Evolutionary conservation across 208 protist genomes (phyloP), one percentile per base, ranked within the genome.

Genomic region (Trypanosoma vivax): DNA sequence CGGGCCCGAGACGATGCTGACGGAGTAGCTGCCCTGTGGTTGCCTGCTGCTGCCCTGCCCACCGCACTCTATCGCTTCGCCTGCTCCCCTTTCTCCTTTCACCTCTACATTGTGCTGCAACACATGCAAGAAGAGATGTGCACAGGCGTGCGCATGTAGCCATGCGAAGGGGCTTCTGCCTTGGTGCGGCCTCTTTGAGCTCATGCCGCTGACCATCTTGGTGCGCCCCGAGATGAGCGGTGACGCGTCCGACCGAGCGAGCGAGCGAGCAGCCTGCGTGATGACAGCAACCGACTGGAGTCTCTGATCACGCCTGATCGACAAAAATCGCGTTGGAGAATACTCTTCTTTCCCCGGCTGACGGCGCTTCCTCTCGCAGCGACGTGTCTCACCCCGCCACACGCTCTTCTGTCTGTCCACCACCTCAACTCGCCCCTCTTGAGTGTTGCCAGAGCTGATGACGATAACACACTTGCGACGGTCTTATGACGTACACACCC

Each of bases 401-500:
- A 14, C 34, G 13, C n/a, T 16, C 35, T 46, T 29, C 19, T 56
- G 9, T 33, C 9, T 21, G 13, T 34, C 11, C 23, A 21, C 16
- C n/a, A 35, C 23, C 16, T 31, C 18, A 9, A 47, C 7, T 50
- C 14, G 19, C 30, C 23, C 29, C 41, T 5, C 11, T 46, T 45
- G 9, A 3, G 27, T 60, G 14, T 14, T 16, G 19, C 19, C 21
- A 11, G 14, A 24, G 50, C 16, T 39, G 38, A 57, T 57, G 53
- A 60, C 53, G 53, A 60, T 31, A 64, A 65, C 40, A 61, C 69
- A 76, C 69, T 76, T 76, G 67, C 69, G 69, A 76, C 69, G 69
- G 69, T 76, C 69, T 76, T 76, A 76, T 76, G 63, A 76, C 63
- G n/a, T n/a, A 48, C 52, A 27, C 39, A 52, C 38, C 40, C 63